A percentile compares a stretch with the other conserved stretches of the same genome.
Conservation (phyloP, 306 rosid species). For the Vicia sativa region DNA sequence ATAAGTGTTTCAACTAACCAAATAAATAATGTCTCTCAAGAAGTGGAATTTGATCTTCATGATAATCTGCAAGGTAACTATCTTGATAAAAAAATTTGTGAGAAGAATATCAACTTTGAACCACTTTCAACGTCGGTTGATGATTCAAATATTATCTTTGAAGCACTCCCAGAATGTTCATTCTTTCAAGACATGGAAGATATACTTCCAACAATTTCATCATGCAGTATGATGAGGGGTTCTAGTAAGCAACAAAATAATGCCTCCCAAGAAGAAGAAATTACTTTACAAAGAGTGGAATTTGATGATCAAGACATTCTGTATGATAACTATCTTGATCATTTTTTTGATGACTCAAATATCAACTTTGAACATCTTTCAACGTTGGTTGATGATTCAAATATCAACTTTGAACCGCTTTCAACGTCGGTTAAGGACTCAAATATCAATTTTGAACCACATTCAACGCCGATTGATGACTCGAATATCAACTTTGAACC, state of each 20-base stretch:
- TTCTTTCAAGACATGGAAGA: too few relatives aligned
- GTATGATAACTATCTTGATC: too few relatives aligned
- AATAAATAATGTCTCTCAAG: conserved; percentile 38
- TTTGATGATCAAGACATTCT: too few relatives aligned
- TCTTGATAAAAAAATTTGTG: not conserved
- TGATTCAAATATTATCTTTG: not conserved
- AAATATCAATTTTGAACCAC: not conserved
- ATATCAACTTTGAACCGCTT: not conserved
- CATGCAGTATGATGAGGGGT: too few relatives aligned
- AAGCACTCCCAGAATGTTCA: too few relatives aligned
- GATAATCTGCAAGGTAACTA: not conserved
- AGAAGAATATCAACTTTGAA: not conserved
- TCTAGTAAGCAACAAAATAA: too few relatives aligned
- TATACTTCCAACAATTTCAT: too few relatives aligned
- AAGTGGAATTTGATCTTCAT: not conserved
- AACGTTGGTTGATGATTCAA: not conserved
- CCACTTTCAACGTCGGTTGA: not conserved
- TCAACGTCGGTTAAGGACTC: too few relatives aligned
- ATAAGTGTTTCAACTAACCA: conserved; percentile 31
- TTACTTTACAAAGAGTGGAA: too few relatives aligned
- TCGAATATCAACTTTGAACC: not conserved
- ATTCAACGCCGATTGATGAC: not conserved
- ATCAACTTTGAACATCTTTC: not conserved
- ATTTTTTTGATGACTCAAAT: too few relatives aligned
- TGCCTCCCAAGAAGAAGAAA: too few relatives aligned